Evolutionary conservation across 257 asterid species (phyloP), one percentile per base, ranked within the genome.

Genomic region (Prunella vulgaris): DNA sequence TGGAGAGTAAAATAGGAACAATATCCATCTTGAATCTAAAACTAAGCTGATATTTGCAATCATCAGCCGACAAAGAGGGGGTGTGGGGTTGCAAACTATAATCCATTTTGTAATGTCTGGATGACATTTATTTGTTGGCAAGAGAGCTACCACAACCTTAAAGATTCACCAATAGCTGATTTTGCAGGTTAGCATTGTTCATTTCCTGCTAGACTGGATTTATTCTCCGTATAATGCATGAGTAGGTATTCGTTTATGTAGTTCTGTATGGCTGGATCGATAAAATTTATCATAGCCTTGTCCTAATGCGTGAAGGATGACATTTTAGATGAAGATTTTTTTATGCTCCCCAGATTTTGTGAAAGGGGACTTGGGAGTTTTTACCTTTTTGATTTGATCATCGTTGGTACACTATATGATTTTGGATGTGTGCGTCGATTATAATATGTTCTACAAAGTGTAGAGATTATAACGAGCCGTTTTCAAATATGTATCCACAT

Each of bases 1-100:
- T 42, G 97, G 97, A 85, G 97, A 90, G 68, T 90, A 83, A 92
- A 72, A 77, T 78, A 73, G 74, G 71, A 40, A 68, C 20, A 40
- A 7, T 46, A 58, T 60, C 73, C 48, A 22, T 61, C 53, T 5
- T 13, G 37, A 28, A 61, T 49, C 60, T 17, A 27, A 25, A 33
- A 60, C 65, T 54, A 69, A 42, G 72, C 78, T 64, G 82, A 46
- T 78, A 32, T 48, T 64, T 64, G 59, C 71, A 52, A 58, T 65
- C 59, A 73, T 65, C 57, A 42, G 69, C 22, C 5, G 42, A 28
- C 17, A 20, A 49, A 17, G 7, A 14, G 25, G 25, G 3, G 22
- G 25, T 3, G 24, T 3, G 25, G 57, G 27, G n/a, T 49, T 17
- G 57, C 12, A 28, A 49, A 66, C 63, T 24, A 64, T 35, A 74